Percentiles rank a stretch among this genome's conserved stretches.
Conservation (phyloP, 2,329 filamentous ascomycete genomes). For the Colletotrichum viniferum region DNA sequence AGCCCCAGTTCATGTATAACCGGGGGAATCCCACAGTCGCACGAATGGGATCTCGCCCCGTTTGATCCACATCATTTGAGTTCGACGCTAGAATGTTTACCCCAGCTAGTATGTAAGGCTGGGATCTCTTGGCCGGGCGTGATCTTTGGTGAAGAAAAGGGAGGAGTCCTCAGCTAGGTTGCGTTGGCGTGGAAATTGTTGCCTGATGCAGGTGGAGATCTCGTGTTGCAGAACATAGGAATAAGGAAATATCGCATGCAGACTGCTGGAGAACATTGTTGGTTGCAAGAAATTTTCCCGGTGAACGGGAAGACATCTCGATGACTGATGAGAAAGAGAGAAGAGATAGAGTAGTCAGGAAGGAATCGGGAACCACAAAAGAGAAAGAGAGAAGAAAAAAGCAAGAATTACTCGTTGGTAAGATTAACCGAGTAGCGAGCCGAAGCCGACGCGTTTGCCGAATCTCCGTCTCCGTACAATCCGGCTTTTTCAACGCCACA, state of each 20-base stretch:
- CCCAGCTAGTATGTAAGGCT: background rate
- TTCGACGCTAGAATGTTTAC: background rate
- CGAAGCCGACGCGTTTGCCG: background rate
- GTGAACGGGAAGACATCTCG: background rate
- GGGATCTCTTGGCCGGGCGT: background rate
- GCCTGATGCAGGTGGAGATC: background rate
- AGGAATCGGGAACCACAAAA: too few species aligned
- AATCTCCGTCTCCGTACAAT: background rate
- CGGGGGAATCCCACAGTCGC: background rate
- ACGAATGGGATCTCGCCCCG: conserved; percentile 6
- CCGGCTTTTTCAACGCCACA: background rate
- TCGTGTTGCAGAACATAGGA: background rate
- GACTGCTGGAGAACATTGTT: background rate
- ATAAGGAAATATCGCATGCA: background rate
- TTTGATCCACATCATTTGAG: background rate
- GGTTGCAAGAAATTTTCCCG: background rate
- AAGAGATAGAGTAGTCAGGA: too few species aligned
- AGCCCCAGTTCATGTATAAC: background rate
- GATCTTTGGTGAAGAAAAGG: background rate
- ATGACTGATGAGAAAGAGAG: background rate
- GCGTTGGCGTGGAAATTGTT: background rate
- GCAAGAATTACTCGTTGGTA: background rate
- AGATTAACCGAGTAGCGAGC: background rate
- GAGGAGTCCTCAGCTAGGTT: background rate
- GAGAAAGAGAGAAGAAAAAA: background rate